Percentiles rank a stretch among this genome's conserved stretches.
Conservation (phyloP, 2,329 filamentous ascomycete species). For the Claviceps capensis region DNA sequence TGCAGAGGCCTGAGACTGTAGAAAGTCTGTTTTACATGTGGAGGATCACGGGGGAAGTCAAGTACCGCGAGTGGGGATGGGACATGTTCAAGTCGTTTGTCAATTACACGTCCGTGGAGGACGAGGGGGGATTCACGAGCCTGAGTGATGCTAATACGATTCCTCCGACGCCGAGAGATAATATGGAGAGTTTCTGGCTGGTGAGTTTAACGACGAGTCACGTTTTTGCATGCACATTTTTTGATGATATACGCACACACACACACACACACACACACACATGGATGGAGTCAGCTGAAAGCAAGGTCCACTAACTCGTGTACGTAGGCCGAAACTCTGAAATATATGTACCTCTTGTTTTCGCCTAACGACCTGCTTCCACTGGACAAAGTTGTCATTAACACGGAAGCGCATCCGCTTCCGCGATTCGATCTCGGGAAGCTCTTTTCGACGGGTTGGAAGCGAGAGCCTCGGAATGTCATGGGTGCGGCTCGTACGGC, state of each 20-base stretch:
- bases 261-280: too few species aligned
- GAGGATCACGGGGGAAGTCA: constrained; percentile 81
- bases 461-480: constrained; percentile 47
- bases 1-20: constrained; percentile 92
- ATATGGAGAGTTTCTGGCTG: constrained; percentile 99
- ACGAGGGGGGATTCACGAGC: constrained; percentile 71
- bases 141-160: constrained; percentile 60
- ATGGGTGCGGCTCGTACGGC: constrained; percentile 7
- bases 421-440: constrained; percentile 73
- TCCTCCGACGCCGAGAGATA: constrained; percentile 61
- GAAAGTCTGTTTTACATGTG: constrained; percentile 98
- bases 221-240: background rate
- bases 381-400: constrained; percentile 78
- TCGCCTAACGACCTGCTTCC: constrained; percentile 71
- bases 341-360: constrained; percentile 95
- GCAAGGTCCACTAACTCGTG: background rate
- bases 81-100: constrained; percentile 93
- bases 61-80: constrained; percentile 95
- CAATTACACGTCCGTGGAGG: constrained; percentile 66
- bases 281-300: background rate
- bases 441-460: constrained; percentile 71
- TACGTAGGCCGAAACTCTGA: constrained; percentile 75
- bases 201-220: constrained; percentile 32
- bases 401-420: constrained; percentile 88
- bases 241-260: too few species aligned